phyloP scores from a whole-genome alignment of 441 rosid species.

The Erodium trifolium region DNA sequence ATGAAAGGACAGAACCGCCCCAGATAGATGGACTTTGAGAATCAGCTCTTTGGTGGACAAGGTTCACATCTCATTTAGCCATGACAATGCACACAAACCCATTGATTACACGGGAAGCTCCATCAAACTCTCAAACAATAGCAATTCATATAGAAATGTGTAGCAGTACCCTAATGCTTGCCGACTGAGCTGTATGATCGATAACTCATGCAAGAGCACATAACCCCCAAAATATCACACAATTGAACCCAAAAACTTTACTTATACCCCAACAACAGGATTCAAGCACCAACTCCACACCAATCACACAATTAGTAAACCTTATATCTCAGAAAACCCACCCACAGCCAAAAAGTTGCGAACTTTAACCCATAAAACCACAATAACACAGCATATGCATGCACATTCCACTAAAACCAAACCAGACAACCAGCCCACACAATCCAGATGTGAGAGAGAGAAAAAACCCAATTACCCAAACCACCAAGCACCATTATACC shows the following conservation, averaged over 20 bases:
- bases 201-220: neutral
- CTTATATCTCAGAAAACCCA: neutral
- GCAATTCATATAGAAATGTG: neutral
- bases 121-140: neutral
- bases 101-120: neutral
- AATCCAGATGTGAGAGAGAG: neutral
- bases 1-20: neutral
- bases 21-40: no score
- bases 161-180: neutral
- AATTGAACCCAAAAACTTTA: neutral
- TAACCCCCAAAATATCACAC: neutral
- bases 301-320: neutral
- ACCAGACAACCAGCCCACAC: neutral
- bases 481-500: neutral
- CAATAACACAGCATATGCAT: neutral
- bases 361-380: neutral
- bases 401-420: conserved; percentile 3
- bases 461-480: neutral
- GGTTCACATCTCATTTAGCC: neutral
- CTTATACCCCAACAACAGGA: neutral
- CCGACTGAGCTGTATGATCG: neutral
- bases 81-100: neutral
- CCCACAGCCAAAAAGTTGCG: neutral
- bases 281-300: neutral
- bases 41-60: no score